Evolutionary conservation across 139 green algal species (phyloP).

Genomic region (Monoraphidium neglectum): DNA sequence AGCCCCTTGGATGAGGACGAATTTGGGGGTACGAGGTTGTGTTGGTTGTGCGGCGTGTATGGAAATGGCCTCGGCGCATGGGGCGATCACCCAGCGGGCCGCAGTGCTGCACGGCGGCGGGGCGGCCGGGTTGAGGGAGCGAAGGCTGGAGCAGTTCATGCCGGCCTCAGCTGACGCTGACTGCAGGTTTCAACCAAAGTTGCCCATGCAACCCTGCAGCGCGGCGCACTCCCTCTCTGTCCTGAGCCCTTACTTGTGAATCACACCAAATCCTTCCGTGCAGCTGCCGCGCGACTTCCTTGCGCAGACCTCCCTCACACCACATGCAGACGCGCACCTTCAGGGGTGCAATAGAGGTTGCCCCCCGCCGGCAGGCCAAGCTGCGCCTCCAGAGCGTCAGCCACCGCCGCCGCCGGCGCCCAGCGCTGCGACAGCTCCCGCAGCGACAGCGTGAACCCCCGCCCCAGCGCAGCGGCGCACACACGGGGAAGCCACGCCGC

Average conservation of each 20-base stretch:
- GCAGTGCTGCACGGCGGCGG: too few species aligned
- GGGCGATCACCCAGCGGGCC: too few species aligned
- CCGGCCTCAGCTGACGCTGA: too few species aligned
- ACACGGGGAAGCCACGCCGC: neutral
- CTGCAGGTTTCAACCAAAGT: too few species aligned
- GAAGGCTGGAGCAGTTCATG: too few species aligned
- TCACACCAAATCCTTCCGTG: neutral
- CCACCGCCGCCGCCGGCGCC: neutral
- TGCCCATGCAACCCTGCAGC: too few species aligned
- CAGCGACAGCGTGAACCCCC: constrained; percentile 32
- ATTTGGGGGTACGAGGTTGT: neutral
- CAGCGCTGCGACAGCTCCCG: constrained; percentile 19
- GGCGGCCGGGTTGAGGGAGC: too few species aligned
- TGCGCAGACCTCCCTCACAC: too few species aligned
- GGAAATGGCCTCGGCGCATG: too few species aligned
- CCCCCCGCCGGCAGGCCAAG: constrained; percentile 30
- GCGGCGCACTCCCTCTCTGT: too few species aligned
- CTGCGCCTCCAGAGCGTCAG: constrained; percentile 19
- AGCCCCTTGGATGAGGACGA: constrained; percentile 2
- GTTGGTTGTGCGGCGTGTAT: neutral
- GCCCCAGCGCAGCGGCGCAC: neutral
- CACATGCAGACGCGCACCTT: constrained; percentile 15
- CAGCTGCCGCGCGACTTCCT: neutral
- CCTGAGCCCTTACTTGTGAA: neutral
- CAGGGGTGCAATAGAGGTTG: constrained; percentile 46